A percentile compares a stretch with the other conserved stretches of the same genome.
Conservation (phyloP, 1,284 basidiomycete genomes). For the Filobasidium uniguttulatum region DNA sequence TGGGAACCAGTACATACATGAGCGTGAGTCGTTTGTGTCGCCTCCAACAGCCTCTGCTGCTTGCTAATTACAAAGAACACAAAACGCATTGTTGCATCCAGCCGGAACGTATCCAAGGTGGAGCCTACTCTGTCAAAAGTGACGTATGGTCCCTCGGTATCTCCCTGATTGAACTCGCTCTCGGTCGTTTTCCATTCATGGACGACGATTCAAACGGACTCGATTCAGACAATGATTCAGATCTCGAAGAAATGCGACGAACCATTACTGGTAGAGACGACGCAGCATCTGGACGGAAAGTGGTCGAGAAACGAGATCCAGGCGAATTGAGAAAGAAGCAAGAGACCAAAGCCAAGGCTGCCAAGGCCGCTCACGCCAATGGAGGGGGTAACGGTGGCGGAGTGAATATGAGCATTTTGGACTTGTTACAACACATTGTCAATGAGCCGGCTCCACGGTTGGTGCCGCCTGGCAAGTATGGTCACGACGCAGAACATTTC, state of each 20-base stretch:
- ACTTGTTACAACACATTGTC: constrained; percentile 93
- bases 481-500: constrained; percentile 56
- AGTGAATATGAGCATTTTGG: constrained; percentile 93
- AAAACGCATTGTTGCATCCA: constrained; percentile 30
- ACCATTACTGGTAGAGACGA: constrained; percentile 16
- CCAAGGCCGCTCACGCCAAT: too few relatives aligned
- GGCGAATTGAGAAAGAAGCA: constrained; percentile 52
- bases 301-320: neutral
- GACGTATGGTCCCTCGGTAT: constrained; percentile 97
- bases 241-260: constrained; percentile 15
- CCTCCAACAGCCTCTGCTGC: neutral
- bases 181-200: constrained; percentile 84
- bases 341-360: too few relatives aligned
- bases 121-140: constrained; percentile 91
- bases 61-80: neutral
- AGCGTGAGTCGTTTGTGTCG: constrained; percentile 51
- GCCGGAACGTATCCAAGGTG: constrained; percentile 98
- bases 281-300: constrained; percentile 18
- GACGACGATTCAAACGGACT: constrained; percentile 49
- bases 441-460: constrained; percentile 83
- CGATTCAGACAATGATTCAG: constrained; percentile 21
- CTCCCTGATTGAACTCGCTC: constrained; percentile 81
- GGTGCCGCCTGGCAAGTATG: constrained; percentile 55
- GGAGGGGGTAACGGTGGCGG: constrained; percentile 81
- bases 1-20: constrained; percentile 98